These are phyloP conservation scores for Colletotrichum trifolii DNA, from an alignment of 2,329 filamentous ascomycete species.

Conservation along the genomic window DNA sequence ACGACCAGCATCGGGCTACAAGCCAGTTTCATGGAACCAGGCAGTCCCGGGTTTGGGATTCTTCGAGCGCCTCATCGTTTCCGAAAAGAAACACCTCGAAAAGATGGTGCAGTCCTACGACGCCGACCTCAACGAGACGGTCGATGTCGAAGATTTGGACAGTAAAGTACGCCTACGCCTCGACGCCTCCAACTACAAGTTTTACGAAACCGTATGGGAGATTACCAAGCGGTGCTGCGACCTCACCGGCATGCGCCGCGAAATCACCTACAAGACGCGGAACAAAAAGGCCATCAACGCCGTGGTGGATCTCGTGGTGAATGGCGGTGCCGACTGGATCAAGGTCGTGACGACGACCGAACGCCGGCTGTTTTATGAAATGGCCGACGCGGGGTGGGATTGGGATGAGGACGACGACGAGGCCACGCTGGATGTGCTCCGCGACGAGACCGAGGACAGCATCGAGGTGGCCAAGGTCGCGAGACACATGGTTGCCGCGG, in stretches of 20 bases:
- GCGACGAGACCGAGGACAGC: constrained; percentile 29
- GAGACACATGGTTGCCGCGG: constrained; percentile 49
- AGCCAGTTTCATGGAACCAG: constrained; percentile 35
- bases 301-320: constrained; percentile 33
- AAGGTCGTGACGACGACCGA: constrained; percentile 38
- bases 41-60: constrained; percentile 32
- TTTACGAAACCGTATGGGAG: constrained; percentile 36
- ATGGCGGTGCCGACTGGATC: constrained; percentile 35
- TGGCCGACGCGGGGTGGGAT: constrained; percentile 54
- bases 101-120: constrained; percentile 29
- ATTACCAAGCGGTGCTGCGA: constrained; percentile 34
- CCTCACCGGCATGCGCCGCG: constrained; percentile 29
- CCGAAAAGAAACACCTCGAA: constrained; percentile 35
- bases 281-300: constrained; percentile 11
- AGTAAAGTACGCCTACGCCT: constrained; percentile 24
- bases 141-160: constrained; percentile 19
- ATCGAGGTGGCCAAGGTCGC: constrained; percentile 44
- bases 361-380: constrained; percentile 48
- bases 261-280: constrained; percentile 23
- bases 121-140: background rate
- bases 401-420: constrained; percentile 55
- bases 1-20: constrained; percentile 28
- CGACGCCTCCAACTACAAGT: constrained; percentile 37
- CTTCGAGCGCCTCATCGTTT: constrained; percentile 34
- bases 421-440: constrained; percentile 42